Base-by-base conservation (phyloP, 805 yeast genomes). In the Debaryomyces tyrocola region DNA sequence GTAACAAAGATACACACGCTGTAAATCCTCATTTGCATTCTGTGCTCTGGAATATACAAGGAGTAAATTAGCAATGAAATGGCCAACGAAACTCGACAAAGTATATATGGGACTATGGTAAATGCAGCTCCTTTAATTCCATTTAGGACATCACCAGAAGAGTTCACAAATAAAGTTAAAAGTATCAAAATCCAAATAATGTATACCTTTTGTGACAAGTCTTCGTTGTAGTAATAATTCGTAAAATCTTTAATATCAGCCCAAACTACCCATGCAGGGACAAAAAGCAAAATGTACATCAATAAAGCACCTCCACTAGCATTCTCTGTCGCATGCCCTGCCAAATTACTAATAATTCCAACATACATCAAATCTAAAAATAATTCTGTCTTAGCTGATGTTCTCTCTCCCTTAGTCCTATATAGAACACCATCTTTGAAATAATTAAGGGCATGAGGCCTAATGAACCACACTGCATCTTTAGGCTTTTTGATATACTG, bases 241-340 rank as follows among this genome's bases (percentile, higher is more conserved):
- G 81, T 79, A 54, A 82, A 73, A 47, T 82, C 86, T 55, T 80
- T 79, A 47, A 83, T 66, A 54, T 82, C 87, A n/a, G 74, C 60
- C 87, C 88, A 83, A 18, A 83, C 78, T 17, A 74, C 75, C 79
- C 82, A 84, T n/a, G 82, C 74, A 0, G 85, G 86, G 15, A 78
- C 42, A 46, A 82, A 83, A 2, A 80, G 57, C 36, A 83, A 54
- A 5, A 79, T 44, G 55, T 81, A 83, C 51, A 70, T 70, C 33
- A 75, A 60, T 20, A 83, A 60, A 0, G 80, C 60, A 3, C 56
- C 57, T 33, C 83, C 83, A 15, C 70, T 60, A 27, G 83, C 81
- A 14, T 75, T 59, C 46, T 75, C 79, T 4, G 78, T 69, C 0
- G 84, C 84, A 37, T 63, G 62, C 4, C 78, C 70, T 0, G 87